phyloP scores from a whole-genome alignment of 2,329 filamentous ascomycete genomes.

The Neopestalotiopsis sp. region DNA sequence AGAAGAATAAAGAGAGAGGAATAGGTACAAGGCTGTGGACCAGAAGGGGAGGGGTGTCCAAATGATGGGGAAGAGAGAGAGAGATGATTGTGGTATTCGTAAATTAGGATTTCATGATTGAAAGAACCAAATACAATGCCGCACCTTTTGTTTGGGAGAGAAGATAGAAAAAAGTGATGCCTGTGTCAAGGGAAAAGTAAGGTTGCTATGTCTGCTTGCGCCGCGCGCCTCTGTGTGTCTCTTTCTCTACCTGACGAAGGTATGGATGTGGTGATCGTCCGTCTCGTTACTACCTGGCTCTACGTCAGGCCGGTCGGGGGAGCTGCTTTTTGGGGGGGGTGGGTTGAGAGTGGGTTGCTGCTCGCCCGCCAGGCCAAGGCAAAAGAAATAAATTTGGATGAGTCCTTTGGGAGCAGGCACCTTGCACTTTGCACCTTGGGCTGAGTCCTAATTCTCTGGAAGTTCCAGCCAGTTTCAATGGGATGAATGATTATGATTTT shows the following conservation, averaged over 20 bases:
- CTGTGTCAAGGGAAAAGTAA: slow-evolving; percentile 10
- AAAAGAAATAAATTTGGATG: background rate
- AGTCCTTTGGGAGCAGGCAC: background rate
- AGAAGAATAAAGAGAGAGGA: background rate
- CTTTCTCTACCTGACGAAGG: background rate
- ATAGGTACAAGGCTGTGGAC: background rate
- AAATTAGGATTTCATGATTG: slow-evolving; percentile 19
- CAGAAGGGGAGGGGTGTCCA: background rate
- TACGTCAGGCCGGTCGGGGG: slow-evolving; percentile 5
- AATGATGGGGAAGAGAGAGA: background rate
- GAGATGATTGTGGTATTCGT: slow-evolving; percentile 1
- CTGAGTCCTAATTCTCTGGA: background rate
- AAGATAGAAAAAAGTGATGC: background rate
- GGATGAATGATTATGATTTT: background rate
- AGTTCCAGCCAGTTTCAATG: background rate
- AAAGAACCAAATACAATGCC: slow-evolving; percentile 10
- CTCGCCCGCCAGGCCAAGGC: background rate
- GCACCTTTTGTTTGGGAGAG: background rate
- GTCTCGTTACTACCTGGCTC: background rate
- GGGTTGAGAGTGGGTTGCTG: background rate
- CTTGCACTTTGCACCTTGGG: background rate
- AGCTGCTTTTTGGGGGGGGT: background rate
- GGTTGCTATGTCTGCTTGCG: background rate
- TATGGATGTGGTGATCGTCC: background rate
- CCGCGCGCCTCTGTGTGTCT: background rate